Base-by-base conservation (phyloP, 2,329 filamentous ascomycete genomes). In the Neonectria faginata region DNA sequence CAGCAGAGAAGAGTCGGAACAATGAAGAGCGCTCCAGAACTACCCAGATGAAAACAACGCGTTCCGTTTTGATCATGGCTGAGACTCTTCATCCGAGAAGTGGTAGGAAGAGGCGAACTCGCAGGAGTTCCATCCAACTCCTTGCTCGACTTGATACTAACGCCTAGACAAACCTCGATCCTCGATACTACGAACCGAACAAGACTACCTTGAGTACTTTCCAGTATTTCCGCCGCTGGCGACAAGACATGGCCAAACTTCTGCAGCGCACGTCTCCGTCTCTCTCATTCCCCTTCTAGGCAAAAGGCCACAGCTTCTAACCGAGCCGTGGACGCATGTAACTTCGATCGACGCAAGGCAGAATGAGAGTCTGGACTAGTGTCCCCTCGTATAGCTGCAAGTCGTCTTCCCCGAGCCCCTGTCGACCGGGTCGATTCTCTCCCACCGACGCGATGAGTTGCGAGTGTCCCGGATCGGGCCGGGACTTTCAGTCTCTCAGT, bases 221-320 rank as follows among this genome's bases (percentile, higher is more conserved):
- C 18, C 9, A 22, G 6, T 20, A 18, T 59, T 53, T 5, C 48
- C 48, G 57, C 48, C 44, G 57, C n/a, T 52, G 18, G 27, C 47
- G 48, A 60, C 36, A 29, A 31, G 9, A 12, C 10, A 33, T 7
- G n/a, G 5, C 10, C 29, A 51, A 51, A 22, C 9, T 16, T 18
- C 51, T 25, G 27, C 29, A 47, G 22, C 36, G 11, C 22, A 50
- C 2, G 20, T 11, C 18, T 31, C 57, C 22, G 57, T 45, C 42
- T 58, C 42, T 58, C 48, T 53, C 58, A 54, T 53, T 60, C 62
- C 53, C 58, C 29, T 33, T 22, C 18, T 3, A 29, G 18, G 12
- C 33, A 29, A n/a, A 31, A 18, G 6, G 6, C 22, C 53, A 44
- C 58, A 48, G 58, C 58, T 54, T 58, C 62, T 65, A 41, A 39